Percentiles rank a stretch among this genome's conserved stretches.
Evolutionary conservation across 208 protist genomes (phyloP).

Genomic region (Borovskyia barvae): DNA sequence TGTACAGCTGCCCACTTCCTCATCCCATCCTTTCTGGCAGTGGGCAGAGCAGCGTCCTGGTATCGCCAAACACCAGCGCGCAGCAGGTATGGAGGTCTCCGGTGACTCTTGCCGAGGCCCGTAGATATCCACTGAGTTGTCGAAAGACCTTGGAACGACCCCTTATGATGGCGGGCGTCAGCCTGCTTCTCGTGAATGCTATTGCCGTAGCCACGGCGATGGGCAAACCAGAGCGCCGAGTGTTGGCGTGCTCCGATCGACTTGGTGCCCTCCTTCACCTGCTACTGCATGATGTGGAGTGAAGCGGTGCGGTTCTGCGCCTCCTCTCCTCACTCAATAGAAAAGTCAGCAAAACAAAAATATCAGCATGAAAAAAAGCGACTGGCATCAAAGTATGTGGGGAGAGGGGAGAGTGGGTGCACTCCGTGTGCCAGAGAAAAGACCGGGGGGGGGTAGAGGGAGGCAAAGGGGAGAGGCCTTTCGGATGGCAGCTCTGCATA

Average conservation of each 20-base stretch:
- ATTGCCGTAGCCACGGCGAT: constrained; percentile 37
- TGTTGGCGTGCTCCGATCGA: constrained; percentile 27
- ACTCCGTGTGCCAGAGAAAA: too few species aligned
- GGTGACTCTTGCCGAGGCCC: constrained; percentile 23
- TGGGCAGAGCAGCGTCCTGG: constrained; percentile 35
- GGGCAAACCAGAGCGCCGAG: constrained; percentile 34
- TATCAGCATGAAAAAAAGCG: too few species aligned
- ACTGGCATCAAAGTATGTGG: too few species aligned
- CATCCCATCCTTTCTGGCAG: constrained; percentile 55
- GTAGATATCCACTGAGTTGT: constrained; percentile 42
- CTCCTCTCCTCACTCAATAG: too few species aligned
- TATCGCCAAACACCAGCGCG: constrained; percentile 20
- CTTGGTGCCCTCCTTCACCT: constrained; percentile 42
- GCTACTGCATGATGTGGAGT: constrained; percentile 30
- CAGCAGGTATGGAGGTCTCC: constrained; percentile 12
- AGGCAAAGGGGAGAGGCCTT: too few species aligned
- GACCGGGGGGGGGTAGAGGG: too few species aligned
- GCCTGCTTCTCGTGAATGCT: constrained; percentile 36
- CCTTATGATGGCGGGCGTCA: constrained; percentile 48
- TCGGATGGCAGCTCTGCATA: too few species aligned
- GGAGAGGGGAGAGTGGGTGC: too few species aligned
- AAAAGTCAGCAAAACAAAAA: too few species aligned
- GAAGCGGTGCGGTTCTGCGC: too few species aligned
- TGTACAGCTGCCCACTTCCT: constrained; percentile 62
- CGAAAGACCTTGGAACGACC: constrained; percentile 34